Evolutionary conservation across 2,329 filamentous ascomycete species (phyloP), one percentile per base, ranked within the genome.

Genomic region (Hypoxylon sp.): DNA sequence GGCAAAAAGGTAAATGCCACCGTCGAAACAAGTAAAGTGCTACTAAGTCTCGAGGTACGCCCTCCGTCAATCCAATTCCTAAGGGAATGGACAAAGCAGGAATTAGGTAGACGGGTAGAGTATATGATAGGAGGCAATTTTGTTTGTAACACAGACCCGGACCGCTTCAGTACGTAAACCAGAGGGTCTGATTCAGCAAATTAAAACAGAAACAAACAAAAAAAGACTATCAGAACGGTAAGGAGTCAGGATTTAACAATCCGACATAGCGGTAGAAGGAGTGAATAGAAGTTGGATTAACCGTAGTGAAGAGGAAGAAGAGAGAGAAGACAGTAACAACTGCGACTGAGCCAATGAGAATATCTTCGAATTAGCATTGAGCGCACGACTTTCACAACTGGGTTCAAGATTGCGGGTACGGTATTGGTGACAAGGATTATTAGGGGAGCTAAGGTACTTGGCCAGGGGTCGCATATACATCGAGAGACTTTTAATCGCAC

Each of bases 271-370:
- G 19, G 30, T 21, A 64, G 52, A 67, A 70, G 68, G 68, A 70
- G 53, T 55, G 68, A 41, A 63, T 32, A 34, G 38, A 63, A 68
- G 68, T 70, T 68, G 58, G 65, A 60, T n/a, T n/a, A n/a, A n/a
- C n/a, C n/a, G n/a, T 57, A 36, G 21, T 11, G 45, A 49, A 34
- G 46, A 50, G 21, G 41, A 19, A 55, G 30, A 52, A 38, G 23
- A 36, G 48, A 32, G 52, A 25, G 53, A 48, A 21, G 55, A 55
- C 13, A 45, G 60, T 23, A 28, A 50, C 32, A 34, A 50, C 6
- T 53, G 21, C 17, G 59, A 62, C 52, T 63, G 49, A 57, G 36
- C 55, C 57, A 65, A 68, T 68, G 43, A 53, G 32, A 53, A 50
- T 55, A 53, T 45, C 48, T 58, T 21, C 17, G 48, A 13, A 36